Percentiles rank a stretch among this genome's conserved stretches.
These are phyloP conservation scores for Xylaria sp. DNA, from an alignment of 2,329 filamentous ascomycete genomes.

Conservation along the genomic window DNA sequence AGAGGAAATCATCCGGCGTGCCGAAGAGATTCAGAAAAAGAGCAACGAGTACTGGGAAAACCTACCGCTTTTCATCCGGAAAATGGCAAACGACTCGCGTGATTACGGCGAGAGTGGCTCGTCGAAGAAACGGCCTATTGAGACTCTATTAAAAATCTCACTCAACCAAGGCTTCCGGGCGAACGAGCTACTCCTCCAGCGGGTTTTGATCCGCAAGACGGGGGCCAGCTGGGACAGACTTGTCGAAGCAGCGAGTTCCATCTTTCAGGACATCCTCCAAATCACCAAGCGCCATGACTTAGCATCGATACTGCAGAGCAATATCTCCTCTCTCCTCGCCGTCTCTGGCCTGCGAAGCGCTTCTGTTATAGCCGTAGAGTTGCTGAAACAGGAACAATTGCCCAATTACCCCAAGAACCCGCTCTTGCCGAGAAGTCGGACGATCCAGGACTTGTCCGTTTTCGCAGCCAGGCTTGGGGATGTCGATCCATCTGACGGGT, in stretches of 20 bases:
- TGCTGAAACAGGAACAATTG: conserved; percentile 52
- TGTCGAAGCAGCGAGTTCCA: conserved; percentile 46
- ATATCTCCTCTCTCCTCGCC: conserved; percentile 48
- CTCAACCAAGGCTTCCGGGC: conserved; percentile 43
- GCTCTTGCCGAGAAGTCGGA: conserved; percentile 51
- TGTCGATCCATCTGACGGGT: conserved; percentile 48
- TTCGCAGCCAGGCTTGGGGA: conserved; percentile 51
- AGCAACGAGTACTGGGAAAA: conserved; percentile 43
- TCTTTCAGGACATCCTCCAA: conserved; percentile 50
- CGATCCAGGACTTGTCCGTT: conserved; percentile 52
- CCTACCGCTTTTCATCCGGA: conserved; percentile 45
- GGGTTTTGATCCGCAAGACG: conserved; percentile 50
- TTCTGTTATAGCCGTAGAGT: conserved; percentile 51
- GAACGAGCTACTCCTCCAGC: conserved; percentile 50
- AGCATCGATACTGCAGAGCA: conserved; percentile 45
- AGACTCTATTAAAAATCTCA: conserved; percentile 43
- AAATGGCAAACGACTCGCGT: conserved; percentile 38
- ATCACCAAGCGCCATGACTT: conserved; percentile 50
- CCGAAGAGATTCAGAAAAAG: conserved; percentile 42
- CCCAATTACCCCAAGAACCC: conserved; percentile 50
- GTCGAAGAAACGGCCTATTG: conserved; percentile 39
- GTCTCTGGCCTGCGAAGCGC: conserved; percentile 51
- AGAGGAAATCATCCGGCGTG: conserved; percentile 48
- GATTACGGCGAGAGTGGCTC: conserved; percentile 35
- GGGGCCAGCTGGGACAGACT: conserved; percentile 50